Evolutionary conservation across 352 stramenopile species (phyloP).

Genomic region (Globisporangium lucens): DNA sequence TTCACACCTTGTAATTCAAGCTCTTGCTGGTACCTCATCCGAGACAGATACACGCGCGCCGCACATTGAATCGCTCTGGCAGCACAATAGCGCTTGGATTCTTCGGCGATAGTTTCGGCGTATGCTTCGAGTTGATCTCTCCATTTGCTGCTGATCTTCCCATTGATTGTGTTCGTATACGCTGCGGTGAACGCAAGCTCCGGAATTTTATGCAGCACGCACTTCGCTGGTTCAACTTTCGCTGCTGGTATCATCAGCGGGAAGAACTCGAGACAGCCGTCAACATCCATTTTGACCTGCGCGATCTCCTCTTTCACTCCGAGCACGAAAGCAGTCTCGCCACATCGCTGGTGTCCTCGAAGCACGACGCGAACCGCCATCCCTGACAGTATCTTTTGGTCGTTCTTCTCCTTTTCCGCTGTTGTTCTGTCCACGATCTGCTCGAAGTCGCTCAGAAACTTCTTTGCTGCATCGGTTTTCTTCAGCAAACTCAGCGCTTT

Average conservation of each 20-base stretch:
- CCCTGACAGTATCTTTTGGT: constrained; percentile 36
- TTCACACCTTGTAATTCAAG: constrained; percentile 68
- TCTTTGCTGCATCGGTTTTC: constrained; percentile 47
- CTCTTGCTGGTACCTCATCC: constrained; percentile 56
- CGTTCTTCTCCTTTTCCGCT: constrained; percentile 35
- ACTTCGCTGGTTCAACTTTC: constrained; percentile 49
- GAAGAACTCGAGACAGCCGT: constrained; percentile 79
- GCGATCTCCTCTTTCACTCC: constrained; percentile 57
- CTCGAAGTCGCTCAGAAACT: constrained; percentile 60
- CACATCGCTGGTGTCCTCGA: constrained; percentile 66
- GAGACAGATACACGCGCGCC: constrained; percentile 59
- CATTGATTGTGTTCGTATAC: constrained; percentile 30
- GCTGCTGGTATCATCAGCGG: constrained; percentile 56
- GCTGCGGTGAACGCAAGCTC: constrained; percentile 61
- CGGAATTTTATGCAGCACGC: constrained; percentile 56
- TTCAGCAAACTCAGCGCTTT: constrained; percentile 26
- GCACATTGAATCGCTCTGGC: constrained; percentile 75
- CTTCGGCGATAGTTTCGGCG: constrained; percentile 50
- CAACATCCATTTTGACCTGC: constrained; percentile 80
- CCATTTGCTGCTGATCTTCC: constrained; percentile 49
- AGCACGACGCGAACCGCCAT: constrained; percentile 77
- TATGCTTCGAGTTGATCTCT: constrained; percentile 56
- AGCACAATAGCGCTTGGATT: constrained; percentile 67
- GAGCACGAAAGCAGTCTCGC: constrained; percentile 74
- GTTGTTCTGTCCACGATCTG: constrained; percentile 41